A percentile compares a stretch with the other conserved stretches of the same genome.
Evolutionary conservation across 1,284 basidiomycete species (phyloP).

Genomic region (Sporisorium scitamineum): DNA sequence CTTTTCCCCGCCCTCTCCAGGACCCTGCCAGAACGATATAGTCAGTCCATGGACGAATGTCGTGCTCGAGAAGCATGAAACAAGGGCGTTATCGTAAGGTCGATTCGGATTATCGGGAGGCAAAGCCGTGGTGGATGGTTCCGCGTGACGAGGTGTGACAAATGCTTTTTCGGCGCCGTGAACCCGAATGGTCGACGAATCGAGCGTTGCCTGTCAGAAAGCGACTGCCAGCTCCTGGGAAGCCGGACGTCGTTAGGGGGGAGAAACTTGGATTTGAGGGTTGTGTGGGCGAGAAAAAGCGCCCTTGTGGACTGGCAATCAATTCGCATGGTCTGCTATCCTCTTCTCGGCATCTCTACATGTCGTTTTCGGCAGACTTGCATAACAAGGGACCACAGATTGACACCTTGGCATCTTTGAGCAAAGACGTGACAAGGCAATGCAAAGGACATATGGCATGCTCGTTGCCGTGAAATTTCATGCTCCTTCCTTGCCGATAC

Average conservation of each 20-base stretch:
- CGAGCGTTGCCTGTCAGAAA: neutral
- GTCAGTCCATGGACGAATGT: neutral
- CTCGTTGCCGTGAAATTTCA: slow-evolving; percentile 3
- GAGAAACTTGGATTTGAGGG: too few relatives aligned
- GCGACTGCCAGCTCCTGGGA: neutral
- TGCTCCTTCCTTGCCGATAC: neutral
- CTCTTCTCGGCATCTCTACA: slow-evolving; percentile 23
- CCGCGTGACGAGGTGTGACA: slow-evolving; percentile 4
- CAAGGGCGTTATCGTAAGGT: neutral
- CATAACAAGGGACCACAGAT: slow-evolving; percentile 1
- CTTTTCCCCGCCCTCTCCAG: neutral
- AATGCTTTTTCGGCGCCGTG: neutral
- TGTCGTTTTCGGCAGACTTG: slow-evolving; percentile 39
- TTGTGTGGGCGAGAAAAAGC: neutral
- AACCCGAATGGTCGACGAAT: neutral
- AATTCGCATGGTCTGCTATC: neutral
- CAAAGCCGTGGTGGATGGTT: neutral
- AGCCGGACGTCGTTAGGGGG: too few relatives aligned
- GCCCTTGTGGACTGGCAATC: neutral
- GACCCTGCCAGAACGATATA: neutral
- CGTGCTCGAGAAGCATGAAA: neutral
- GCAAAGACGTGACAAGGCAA: neutral
- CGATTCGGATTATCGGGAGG: neutral
- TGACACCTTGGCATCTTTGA: slow-evolving; percentile 12
- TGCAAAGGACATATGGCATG: neutral